Base-by-base conservation (phyloP, 306 rosid genomes). In the Trifolium dubium region DNA sequence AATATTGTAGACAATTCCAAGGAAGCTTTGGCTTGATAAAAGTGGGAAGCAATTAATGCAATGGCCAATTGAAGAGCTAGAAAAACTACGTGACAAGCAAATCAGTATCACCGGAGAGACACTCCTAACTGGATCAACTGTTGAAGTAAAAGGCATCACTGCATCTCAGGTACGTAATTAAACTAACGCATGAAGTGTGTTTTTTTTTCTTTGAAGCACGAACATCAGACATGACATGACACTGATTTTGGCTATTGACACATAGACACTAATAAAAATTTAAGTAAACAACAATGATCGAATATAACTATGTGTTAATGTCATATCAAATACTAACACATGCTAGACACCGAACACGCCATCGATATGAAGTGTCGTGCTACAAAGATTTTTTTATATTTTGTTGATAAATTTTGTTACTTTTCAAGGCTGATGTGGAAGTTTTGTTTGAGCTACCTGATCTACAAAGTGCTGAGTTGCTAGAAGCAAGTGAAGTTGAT, bases 11-110 rank as follows among this genome's bases (percentile, higher is more conserved):
- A 14, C 88, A 2, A 63, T 89, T 77, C 94, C 91, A 9, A 86
- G 94, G 73, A 82, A 80, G 39, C 43, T 86, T 60, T 68, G 77
- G 84, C 89, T 89, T 15, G 78, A 76, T 60, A 62, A 64, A 68
- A 83, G 69, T 46, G 87, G 89, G 41, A 70, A 60, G 74, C 82
- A 55, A 72, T 77, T 89, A 66, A 61, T 86, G 28, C 88, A 81
- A 30, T 86, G 91, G 89, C 94, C 94, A 31, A 73, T 89, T 31
- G 79, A 82, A 73, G 86, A 86, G 69, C 35, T 86, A 32, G 77
- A 82, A 51, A 50, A 79, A 74, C 83, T 86, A 39, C 81, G 88
- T 13, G 31, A 65, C 14, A 44, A 71, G 12, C 50, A 73, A 64
- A 72, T 86, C 18, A 73, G 64, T 55, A 77, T 86, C 6, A 3